Evolutionary conservation across 169 alveolate species (phyloP), one percentile per base, ranked within the genome.

Genomic region (Blepharisma undulans): DNA sequence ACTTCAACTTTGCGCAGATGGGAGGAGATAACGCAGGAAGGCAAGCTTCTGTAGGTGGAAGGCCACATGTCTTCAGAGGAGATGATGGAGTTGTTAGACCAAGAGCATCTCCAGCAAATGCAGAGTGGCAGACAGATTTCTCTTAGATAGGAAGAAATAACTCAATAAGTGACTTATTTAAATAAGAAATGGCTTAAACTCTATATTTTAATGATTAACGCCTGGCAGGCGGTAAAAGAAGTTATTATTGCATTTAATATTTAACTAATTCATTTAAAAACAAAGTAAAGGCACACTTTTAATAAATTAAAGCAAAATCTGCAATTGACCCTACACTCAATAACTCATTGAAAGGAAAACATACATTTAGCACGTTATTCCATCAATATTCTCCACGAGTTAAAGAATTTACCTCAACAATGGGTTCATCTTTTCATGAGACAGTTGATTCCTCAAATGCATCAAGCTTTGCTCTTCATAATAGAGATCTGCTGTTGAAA

Each of bases 11-110:
- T 66, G 16, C 59, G 0, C 33, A 34, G 16, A 25, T n/a, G 29
- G 84, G 29, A 66, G 82, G 72, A 30, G 30, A 30, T 21, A 84
- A 59, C 36, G 72, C 59, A 86, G 87, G 82, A 18, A 36, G 82
- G n/a, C 72, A 18, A 27, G 59, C 72, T 32, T 61, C 76, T 18
- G 72, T 25, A 18, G 30, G 22, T 19, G 72, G 92, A 76, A 60
- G 77, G 36, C 92, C 92, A 0, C 92, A 76, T 76, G 92, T 88
- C 25, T 25, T 88, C 19, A 88, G 92, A 76, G 78, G 59, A 3
- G 71, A 88, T 22, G 77, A 33, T 32, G 92, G 92, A 19, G 74
- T 61, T 25, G 77, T 88, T 25, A 72, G 92, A 32, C 92, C 92
- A 78, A 32, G 66, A 48, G 66, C 66, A 48, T 48, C 66, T 48